Evolutionary conservation across 129 eudicot genomes (phyloP).

Genomic region (Saposhnikovia divaricata): DNA sequence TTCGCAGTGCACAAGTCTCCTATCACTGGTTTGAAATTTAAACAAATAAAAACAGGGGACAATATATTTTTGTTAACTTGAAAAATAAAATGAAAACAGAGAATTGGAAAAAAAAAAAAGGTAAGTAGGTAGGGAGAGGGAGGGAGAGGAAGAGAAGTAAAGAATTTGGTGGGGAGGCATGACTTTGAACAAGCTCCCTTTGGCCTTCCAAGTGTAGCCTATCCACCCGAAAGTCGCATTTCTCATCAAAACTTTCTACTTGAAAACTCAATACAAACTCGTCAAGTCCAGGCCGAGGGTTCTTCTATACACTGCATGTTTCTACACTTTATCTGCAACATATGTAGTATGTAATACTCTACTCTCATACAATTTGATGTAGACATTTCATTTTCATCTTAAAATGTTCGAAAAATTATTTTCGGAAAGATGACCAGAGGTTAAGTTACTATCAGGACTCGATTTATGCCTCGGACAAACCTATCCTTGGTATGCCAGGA

Average conservation of each 20-base stretch:
- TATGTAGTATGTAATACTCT: not conserved
- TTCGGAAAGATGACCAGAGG: too few species aligned
- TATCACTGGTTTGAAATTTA: too few species aligned
- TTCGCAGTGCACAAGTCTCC: too few species aligned
- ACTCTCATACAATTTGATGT: not conserved
- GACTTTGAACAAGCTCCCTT: conserved; percentile 2
- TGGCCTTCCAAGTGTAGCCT: not conserved
- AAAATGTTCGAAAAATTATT: too few species aligned
- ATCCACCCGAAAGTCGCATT: not conserved
- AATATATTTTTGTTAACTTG: not conserved
- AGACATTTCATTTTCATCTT: too few species aligned
- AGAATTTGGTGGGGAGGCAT: conserved; percentile 7
- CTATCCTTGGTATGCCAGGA: too few species aligned
- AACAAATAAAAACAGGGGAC: too few species aligned
- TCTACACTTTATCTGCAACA: not conserved
- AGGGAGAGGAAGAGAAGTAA: not conserved
- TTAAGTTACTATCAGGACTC: too few species aligned
- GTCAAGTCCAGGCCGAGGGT: not conserved
- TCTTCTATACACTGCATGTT: not conserved
- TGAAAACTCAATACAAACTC: not conserved
- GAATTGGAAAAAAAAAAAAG: too few species aligned
- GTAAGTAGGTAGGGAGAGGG: not conserved
- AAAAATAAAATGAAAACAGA: not conserved
- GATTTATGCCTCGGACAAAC: too few species aligned
- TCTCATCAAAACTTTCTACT: not conserved